phyloP scores from a whole-genome alignment of 2,329 filamentous ascomycete genomes.

The Colletotrichum endophyticum region DNA sequence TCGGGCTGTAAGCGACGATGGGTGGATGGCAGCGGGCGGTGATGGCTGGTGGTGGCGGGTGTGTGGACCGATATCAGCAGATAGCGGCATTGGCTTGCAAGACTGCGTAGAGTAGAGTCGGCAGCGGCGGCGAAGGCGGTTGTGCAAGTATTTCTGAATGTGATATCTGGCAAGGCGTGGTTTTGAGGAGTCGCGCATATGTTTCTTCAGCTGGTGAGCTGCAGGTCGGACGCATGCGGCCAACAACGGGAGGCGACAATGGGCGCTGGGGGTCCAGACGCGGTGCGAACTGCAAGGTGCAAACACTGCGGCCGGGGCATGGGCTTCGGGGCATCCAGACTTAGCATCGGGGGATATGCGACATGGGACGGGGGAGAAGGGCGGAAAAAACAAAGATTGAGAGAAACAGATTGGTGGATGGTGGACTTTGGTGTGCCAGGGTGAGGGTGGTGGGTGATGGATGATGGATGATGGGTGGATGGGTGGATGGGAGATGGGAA shows the following conservation, averaged over 20 bases:
- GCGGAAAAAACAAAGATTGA: neutral
- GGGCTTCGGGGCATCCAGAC: neutral
- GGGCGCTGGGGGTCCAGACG: neutral
- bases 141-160: neutral
- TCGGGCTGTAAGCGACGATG: neutral
- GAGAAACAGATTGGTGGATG: neutral
- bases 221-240: slow-evolving; percentile 10
- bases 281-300: neutral
- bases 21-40: neutral
- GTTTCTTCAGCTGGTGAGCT: neutral
- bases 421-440: neutral
- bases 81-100: neutral
- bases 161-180: neutral
- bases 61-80: neutral
- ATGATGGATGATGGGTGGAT: neutral
- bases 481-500: neutral
- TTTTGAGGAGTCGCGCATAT: neutral
- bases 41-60: neutral
- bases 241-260: neutral
- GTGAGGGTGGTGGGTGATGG: neutral
- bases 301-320: neutral
- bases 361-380: neutral
- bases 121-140: neutral
- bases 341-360: neutral
- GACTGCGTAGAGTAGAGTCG: neutral